Evolutionary conservation across 164 flowering plant genomes (phyloP).

Genomic region (Hamamelis virginiana): DNA sequence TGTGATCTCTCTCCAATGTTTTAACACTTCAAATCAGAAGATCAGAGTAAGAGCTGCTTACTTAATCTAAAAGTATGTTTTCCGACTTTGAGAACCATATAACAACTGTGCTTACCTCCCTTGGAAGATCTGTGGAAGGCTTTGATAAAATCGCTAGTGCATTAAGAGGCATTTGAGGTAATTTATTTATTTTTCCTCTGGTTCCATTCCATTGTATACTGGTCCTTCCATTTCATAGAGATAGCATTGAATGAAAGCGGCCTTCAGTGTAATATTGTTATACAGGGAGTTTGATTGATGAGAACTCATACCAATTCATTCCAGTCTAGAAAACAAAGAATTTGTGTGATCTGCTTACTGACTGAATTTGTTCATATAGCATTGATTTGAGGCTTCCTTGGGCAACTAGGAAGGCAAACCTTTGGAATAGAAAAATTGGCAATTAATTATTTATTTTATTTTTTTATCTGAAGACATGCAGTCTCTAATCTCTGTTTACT

Average conservation of each 20-base stretch:
- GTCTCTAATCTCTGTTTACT: background rate
- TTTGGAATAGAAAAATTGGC: background rate
- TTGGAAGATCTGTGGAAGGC: slow-evolving; percentile 9
- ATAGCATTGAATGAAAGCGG: slow-evolving; percentile 18
- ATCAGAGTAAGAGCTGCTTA: slow-evolving; percentile 17
- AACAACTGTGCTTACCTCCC: slow-evolving; percentile 6
- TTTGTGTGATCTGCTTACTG: slow-evolving; percentile 7
- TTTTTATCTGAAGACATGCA: background rate
- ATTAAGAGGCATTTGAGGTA: slow-evolving; percentile 17
- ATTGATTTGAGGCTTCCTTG: slow-evolving; percentile 11
- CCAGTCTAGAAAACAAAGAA: slow-evolving; percentile 6
- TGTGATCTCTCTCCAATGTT: slow-evolving; percentile 6
- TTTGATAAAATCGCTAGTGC: slow-evolving; percentile 13
- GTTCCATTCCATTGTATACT: slow-evolving; percentile 19
- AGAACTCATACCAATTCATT: slow-evolving; percentile 10
- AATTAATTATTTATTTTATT: too few species aligned
- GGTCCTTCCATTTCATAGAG: slow-evolving; percentile 22
- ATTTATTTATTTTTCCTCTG: slow-evolving; percentile 13
- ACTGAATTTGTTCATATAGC: slow-evolving; percentile 14
- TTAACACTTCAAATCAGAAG: slow-evolving; percentile 17
- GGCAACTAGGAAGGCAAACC: slow-evolving; percentile 6
- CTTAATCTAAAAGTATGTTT: slow-evolving; percentile 5
- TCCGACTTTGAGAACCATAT: slow-evolving; percentile 12
- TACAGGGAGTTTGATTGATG: slow-evolving; percentile 8
- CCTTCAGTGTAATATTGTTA: slow-evolving; percentile 22